These are phyloP conservation scores for Dryadomyces quercus-mongolicae DNA, from an alignment of 2,329 filamentous ascomycete species.

Conservation along the genomic window DNA sequence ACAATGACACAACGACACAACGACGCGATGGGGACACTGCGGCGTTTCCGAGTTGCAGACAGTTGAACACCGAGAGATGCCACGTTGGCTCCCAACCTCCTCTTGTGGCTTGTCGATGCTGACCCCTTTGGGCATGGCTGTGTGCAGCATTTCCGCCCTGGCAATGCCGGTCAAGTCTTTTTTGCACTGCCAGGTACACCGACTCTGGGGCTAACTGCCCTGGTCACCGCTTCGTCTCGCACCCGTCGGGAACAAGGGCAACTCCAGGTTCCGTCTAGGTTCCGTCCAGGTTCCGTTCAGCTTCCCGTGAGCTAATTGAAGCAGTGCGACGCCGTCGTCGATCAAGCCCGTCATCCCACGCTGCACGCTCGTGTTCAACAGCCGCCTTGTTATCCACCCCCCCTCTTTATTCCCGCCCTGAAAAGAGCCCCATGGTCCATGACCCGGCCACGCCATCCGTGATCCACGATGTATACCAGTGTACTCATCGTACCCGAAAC, in stretches of 20 bases:
- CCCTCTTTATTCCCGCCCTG: constrained; percentile 1
- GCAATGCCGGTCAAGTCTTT: neutral
- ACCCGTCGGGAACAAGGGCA: neutral
- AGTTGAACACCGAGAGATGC: neutral
- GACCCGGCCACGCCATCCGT: neutral
- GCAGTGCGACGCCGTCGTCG: constrained; percentile 1
- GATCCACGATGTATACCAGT: neutral
- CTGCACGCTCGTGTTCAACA: neutral
- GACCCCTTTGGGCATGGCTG: neutral
- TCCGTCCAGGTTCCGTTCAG: neutral
- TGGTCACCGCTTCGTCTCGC: neutral
- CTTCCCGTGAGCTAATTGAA: constrained; percentile 1
- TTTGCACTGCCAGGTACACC: neutral
- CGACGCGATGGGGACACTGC: neutral
- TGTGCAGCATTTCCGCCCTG: neutral
- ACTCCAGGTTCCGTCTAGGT: neutral
- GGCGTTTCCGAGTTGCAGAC: neutral
- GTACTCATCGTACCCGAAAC: neutral
- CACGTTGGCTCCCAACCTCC: neutral
- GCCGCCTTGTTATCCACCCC: neutral
- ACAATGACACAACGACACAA: neutral
- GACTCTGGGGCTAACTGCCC: neutral
- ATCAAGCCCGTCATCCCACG: constrained; percentile 3
- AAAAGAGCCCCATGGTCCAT: constrained; percentile 2
- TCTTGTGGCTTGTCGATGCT: neutral